Evolutionary conservation across 2,329 filamentous ascomycete species (phyloP).

Genomic region (Immersiporthe knoxdaviesiana): DNA sequence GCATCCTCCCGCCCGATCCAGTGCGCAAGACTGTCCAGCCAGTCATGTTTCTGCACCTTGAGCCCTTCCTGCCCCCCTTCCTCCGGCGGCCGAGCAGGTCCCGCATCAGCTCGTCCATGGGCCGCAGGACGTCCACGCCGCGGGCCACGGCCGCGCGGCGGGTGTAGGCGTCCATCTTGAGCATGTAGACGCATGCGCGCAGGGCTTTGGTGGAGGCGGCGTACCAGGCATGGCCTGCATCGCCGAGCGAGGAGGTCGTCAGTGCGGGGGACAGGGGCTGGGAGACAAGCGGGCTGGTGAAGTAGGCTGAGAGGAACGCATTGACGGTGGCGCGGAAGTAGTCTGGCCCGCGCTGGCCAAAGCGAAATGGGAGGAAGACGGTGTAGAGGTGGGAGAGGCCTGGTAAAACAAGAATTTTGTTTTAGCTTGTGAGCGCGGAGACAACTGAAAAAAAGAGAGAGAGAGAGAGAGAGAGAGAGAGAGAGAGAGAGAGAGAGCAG

Average conservation of each 20-base stretch:
- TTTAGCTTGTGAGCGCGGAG: constrained; percentile 19
- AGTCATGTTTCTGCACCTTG: constrained; percentile 19
- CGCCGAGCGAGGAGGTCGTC: not conserved
- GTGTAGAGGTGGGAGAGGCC: constrained; percentile 25
- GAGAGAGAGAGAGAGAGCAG: not conserved
- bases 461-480: no score
- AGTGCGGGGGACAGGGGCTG: constrained; percentile 18
- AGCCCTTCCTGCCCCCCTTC: not conserved
- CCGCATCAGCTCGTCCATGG: constrained; percentile 22
- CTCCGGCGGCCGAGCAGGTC: constrained; percentile 14
- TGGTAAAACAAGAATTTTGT: not conserved
- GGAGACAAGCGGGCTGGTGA: constrained; percentile 32
- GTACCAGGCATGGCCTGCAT: constrained; percentile 5
- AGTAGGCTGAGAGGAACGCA: constrained; percentile 33
- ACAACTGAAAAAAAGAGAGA: no score
- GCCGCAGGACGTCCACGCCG: constrained; percentile 14
- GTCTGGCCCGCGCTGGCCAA: constrained; percentile 26
- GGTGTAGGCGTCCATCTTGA: constrained; percentile 25
- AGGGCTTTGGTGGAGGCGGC: constrained; percentile 1
- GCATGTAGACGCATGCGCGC: constrained; percentile 25
- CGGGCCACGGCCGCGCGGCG: constrained; percentile 19
- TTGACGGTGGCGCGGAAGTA: constrained; percentile 34
- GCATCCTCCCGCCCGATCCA: constrained; percentile 25
- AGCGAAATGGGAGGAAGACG: constrained; percentile 34
- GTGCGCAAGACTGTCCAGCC: constrained; percentile 12